A percentile compares a stretch with the other conserved stretches of the same genome.
These are phyloP conservation scores for Rhizopus stolonifer DNA, from an alignment of 371 early-diverging fungal species.

Conservation along the genomic window DNA sequence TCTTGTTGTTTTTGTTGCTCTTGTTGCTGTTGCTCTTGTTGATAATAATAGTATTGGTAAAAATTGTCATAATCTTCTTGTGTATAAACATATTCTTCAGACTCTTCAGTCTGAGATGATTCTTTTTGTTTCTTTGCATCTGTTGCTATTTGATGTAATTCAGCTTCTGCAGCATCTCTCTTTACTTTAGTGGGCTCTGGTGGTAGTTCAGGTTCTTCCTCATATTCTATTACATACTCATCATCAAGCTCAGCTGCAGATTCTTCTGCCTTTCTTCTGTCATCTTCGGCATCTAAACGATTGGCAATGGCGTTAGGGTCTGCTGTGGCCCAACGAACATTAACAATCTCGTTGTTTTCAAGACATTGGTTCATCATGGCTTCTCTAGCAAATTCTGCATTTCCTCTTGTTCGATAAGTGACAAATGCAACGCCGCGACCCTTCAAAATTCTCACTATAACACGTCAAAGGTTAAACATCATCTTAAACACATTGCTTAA, in stretches of 20 bases:
- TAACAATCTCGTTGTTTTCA: conserved; percentile 62
- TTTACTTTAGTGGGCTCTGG: conserved; percentile 46
- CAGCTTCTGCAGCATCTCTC: conserved; percentile 40
- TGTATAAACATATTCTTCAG: conserved; percentile 30
- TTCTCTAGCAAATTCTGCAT: conserved; percentile 89
- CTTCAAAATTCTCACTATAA: conserved; percentile 54
- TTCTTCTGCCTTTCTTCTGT: conserved; percentile 22
- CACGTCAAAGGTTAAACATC: neutral
- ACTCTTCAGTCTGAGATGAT: conserved; percentile 18
- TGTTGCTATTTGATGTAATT: conserved; percentile 36
- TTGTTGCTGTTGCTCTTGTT: conserved; percentile 15
- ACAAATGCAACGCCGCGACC: conserved; percentile 82
- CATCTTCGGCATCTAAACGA: conserved; percentile 34
- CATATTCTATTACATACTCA: conserved; percentile 50
- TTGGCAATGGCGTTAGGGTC: conserved; percentile 74
- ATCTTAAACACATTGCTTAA: neutral
- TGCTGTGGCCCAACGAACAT: conserved; percentile 80
- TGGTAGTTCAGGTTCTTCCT: conserved; percentile 65
- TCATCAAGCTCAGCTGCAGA: conserved; percentile 33
- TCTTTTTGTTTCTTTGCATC: conserved; percentile 37
- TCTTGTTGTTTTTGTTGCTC: conserved; percentile 10
- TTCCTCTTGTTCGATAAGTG: conserved; percentile 64
- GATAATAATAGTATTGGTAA: conserved; percentile 11
- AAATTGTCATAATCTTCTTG: conserved; percentile 21
- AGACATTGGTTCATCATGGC: conserved; percentile 85